Percentiles rank a stretch among this genome's conserved stretches.
Conservation (phyloP, 768 basidiomycete genomes). For the Psilocybe sp. region DNA sequence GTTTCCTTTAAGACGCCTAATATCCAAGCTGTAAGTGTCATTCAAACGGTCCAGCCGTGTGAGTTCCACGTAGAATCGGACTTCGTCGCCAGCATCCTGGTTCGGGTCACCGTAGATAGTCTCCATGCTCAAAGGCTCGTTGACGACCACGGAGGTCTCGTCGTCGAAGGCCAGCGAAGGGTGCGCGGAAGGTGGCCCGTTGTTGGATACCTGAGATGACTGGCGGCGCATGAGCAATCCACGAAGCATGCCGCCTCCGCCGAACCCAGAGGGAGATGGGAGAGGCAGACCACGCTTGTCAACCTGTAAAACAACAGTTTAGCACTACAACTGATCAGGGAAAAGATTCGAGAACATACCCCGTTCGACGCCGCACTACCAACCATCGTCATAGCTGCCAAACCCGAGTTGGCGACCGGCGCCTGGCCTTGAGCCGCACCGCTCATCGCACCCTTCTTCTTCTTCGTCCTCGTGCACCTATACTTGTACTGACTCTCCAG, state of each 20-base stretch:
- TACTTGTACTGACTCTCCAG: slow-evolving; percentile 90
- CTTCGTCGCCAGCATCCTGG: slow-evolving; percentile 91
- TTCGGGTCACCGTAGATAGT: slow-evolving; percentile 74
- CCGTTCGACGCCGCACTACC: slow-evolving; percentile 85
- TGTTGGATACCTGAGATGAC: slow-evolving; percentile 73
- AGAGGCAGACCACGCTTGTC: slow-evolving; percentile 87
- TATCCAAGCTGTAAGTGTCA: slow-evolving; percentile 89
- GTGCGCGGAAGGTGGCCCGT: slow-evolving; percentile 34
- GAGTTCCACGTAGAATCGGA: slow-evolving; percentile 93
- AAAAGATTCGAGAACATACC: slow-evolving; percentile 47
- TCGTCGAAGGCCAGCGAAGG: slow-evolving; percentile 48
- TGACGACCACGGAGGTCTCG: slow-evolving; percentile 41
- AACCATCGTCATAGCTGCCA: slow-evolving; percentile 75
- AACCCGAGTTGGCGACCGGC: slow-evolving; percentile 32
- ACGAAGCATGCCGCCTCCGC: slow-evolving; percentile 75
- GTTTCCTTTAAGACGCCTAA: slow-evolving; percentile 89
- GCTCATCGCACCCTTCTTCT: slow-evolving; percentile 48
- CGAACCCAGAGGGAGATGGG: slow-evolving; percentile 72
- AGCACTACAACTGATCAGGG: slow-evolving; percentile 1
- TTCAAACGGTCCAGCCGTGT: slow-evolving; percentile 87
- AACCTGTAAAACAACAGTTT: slow-evolving; percentile 45
- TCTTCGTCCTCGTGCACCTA: slow-evolving; percentile 78
- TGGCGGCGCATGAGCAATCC: slow-evolving; percentile 89
- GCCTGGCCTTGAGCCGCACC: slow-evolving; percentile 36
- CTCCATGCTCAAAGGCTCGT: slow-evolving; percentile 36